phyloP scores from a whole-genome alignment of 768 basidiomycete genomes.

The Hygrophorus russula region DNA sequence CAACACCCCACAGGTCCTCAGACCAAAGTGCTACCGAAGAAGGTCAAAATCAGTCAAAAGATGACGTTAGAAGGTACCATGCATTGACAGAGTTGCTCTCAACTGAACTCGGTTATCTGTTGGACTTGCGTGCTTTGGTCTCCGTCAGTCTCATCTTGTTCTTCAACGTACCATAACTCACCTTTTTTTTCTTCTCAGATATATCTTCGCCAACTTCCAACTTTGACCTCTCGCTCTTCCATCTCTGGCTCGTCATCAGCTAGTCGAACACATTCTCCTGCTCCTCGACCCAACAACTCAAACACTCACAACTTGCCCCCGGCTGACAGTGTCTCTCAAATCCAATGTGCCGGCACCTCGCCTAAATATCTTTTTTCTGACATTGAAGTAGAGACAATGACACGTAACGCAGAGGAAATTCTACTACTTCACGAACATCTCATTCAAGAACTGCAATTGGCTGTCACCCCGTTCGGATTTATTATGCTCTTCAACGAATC shows the following conservation, averaged over 20 bases:
- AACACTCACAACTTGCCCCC: conserved; percentile 10
- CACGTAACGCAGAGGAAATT: conserved; percentile 59
- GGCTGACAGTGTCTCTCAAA: conserved; percentile 4
- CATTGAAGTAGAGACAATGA: conserved; percentile 44
- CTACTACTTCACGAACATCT: conserved; percentile 61
- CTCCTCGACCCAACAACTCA: conserved; percentile 34
- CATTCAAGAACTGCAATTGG: conserved; percentile 38
- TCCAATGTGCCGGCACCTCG: conserved; percentile 18
- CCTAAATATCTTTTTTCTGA: conserved; percentile 44
- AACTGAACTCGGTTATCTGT: conserved; percentile 76
- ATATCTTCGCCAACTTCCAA: conserved; percentile 48
- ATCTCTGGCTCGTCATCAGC: conserved; percentile 13
- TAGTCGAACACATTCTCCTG: conserved; percentile 21
- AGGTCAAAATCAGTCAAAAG: conserved; percentile 25
- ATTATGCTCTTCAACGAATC: conserved; percentile 19
- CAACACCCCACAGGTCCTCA: conserved; percentile 7
- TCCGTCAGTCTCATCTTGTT: conserved; percentile 32
- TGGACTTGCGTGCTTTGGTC: conserved; percentile 69
- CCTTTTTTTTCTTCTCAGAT: conserved; percentile 32
- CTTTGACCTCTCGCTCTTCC: conserved; percentile 26
- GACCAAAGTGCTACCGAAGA: conserved; percentile 11
- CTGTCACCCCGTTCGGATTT: conserved; percentile 42
- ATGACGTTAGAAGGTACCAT: conserved; percentile 46
- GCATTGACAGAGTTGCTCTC: conserved; percentile 76
- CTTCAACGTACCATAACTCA: neutral